Evolutionary conservation across 2,329 filamentous ascomycete genomes (phyloP), one percentile per base, ranked within the genome.

Genomic region (Hymenoscyphus occultus): DNA sequence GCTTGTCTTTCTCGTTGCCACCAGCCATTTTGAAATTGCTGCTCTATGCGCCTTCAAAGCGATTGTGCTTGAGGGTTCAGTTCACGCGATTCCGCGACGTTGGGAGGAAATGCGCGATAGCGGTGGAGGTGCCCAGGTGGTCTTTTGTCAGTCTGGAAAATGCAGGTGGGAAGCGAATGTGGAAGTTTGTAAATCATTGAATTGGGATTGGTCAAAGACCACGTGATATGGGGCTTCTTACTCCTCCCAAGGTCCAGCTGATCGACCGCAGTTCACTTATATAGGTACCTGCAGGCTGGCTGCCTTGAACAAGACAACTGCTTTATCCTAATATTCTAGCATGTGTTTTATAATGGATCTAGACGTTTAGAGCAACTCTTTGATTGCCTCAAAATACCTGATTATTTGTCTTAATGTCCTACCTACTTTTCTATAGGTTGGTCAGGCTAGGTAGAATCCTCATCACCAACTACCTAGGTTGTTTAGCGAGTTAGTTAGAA

Each of bases 121-220:
- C 48, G 48, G 48, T 35, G 35, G 35, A 35, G 35, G 35, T 54
- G n/a, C n/a, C 9, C 45, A 35, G 35, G 35, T 54, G n/a, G 45
- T 22, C 45, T 22, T 51, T 51, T 51, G 45, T 10, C 6, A 22
- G 19, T 19, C 13, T 19, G 19, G 10, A 22, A 22, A 7, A 51
- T 51, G n/a, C 19, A 51, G 7, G 22, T 54, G 22, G 13, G 48
- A 54, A 14, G 48, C 48, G 48, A 54, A 28, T 51, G 45, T 51
- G 45, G 45, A 51, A 51, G 45, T 54, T 54, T 54, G 48, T 54
- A 54, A 54, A 54, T 45, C 16, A n/a, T 45, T 45, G 48, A 54
- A 4, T n/a, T 19, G 48, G n/a, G 19, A 54, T 54, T 54, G 48
- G 48, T 22, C 22, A 54, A 45, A 54, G 48, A 54, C 19, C 19